Conservation (phyloP, 352 stramenopile genomes). For the Phytopythium cucurbitacearum region DNA sequence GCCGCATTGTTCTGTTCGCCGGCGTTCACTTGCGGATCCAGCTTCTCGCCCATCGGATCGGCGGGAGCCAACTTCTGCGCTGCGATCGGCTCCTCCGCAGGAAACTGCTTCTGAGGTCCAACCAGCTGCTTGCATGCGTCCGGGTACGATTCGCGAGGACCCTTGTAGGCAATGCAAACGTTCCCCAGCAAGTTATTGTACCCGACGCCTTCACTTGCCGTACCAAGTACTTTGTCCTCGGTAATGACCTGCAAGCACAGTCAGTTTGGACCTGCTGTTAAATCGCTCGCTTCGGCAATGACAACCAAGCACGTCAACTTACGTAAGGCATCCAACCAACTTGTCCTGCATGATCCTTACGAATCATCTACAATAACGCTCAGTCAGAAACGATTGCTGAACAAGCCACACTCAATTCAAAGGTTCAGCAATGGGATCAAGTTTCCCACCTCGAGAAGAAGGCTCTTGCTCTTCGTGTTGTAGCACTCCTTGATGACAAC, state of each 20-base stretch:
- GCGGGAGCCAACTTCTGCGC: conserved; percentile 3
- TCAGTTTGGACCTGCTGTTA: conserved; percentile 1
- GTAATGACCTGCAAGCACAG: conserved; percentile 45
- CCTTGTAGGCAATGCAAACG: conserved; percentile 68
- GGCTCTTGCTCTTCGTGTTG: conserved; percentile 40
- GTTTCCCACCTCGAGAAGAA: conserved; percentile 40
- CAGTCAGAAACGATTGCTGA: conserved; percentile 2
- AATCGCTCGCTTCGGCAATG: background rate
- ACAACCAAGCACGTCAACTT: conserved; percentile 6
- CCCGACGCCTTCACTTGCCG: conserved; percentile 48
- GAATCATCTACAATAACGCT: conserved; percentile 45
- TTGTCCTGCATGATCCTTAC: conserved; percentile 34
- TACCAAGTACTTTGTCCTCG: conserved; percentile 52
- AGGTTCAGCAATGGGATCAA: no score
- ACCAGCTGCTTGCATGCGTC: conserved; percentile 46
- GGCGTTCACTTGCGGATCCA: conserved; percentile 2
- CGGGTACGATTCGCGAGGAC: conserved; percentile 58
- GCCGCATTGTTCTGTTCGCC: conserved; percentile 1
- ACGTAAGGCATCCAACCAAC: conserved; percentile 80
- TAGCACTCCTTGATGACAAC: conserved; percentile 54
- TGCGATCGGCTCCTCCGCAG: conserved; percentile 18
- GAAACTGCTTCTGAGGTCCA: conserved; percentile 50
- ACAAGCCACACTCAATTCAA: no score
- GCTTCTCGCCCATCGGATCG: background rate
- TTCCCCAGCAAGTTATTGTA: conserved; percentile 50